Conservation (phyloP, 371 early-diverging fungal genomes). For the Choanephora cucurbitarum region DNA sequence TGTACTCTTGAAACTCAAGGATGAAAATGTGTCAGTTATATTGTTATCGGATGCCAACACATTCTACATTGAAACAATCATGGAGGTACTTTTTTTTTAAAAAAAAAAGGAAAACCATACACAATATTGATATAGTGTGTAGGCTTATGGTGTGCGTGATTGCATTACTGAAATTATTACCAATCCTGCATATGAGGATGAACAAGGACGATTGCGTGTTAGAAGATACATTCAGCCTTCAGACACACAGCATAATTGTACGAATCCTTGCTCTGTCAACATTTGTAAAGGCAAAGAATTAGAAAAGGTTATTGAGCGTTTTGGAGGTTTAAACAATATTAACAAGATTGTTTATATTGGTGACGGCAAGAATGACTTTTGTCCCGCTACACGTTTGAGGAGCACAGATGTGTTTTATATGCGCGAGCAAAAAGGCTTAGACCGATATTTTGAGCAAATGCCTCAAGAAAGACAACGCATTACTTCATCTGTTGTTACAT, state of each 20-base stretch:
- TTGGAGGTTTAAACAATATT: constrained; percentile 26
- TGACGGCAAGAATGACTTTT: constrained; percentile 52
- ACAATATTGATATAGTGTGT: neutral
- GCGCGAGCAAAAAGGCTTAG: constrained; percentile 18
- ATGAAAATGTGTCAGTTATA: constrained; percentile 55
- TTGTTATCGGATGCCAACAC: constrained; percentile 79
- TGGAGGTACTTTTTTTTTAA: constrained; percentile 49
- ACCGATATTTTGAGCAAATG: constrained; percentile 4
- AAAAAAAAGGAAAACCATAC: too few species aligned
- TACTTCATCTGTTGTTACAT: constrained; percentile 7
- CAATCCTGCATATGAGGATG: constrained; percentile 67
- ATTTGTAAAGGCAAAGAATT: constrained; percentile 73
- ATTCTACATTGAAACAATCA: constrained; percentile 69
- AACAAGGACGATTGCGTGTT: constrained; percentile 55
- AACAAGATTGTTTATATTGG: constrained; percentile 43
- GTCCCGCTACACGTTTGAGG: constrained; percentile 41
- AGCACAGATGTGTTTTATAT: constrained; percentile 26
- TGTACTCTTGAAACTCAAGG: constrained; percentile 47
- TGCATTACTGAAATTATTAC: constrained; percentile 67
- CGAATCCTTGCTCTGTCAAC: constrained; percentile 67
- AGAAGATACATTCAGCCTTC: constrained; percentile 47
- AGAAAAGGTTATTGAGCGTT: constrained; percentile 25
- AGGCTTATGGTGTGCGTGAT: constrained; percentile 59
- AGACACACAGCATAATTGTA: constrained; percentile 61
- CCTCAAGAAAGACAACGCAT: constrained; percentile 11